phyloP scores from a whole-genome alignment of 768 basidiomycete species.

The Mycena haematopus region DNA sequence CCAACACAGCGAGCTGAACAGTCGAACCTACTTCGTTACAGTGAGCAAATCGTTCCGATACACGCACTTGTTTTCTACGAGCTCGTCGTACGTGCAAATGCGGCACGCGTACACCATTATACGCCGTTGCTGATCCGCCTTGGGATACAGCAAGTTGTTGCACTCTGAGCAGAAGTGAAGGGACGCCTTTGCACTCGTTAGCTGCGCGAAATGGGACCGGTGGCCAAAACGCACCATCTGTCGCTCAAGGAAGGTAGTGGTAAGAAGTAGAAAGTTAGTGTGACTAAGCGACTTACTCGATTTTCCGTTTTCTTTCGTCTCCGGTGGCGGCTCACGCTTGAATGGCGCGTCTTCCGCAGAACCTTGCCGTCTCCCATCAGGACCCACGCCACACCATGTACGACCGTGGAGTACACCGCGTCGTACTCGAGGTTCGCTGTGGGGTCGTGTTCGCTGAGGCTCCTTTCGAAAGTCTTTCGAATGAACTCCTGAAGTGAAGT shows the following conservation, averaged over 20 bases:
- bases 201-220: not conserved
- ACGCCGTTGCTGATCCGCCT: conserved; percentile 85
- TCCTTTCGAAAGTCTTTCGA: no score
- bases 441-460: no score
- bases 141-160: conserved; percentile 93
- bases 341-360: not conserved
- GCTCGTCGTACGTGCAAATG: conserved; percentile 88
- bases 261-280: not conserved
- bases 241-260: conserved; percentile 1
- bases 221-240: conserved; percentile 12
- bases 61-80: conserved; percentile 86
- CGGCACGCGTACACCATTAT: conserved; percentile 91
- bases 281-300: not conserved
- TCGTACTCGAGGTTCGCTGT: no score
- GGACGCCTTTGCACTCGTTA: conserved; percentile 59
- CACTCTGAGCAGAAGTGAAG: conserved; percentile 94
- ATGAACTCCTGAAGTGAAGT: no score
- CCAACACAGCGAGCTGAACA: not conserved
- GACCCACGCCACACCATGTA: no score
- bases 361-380: no score
- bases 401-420: no score
- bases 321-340: not conserved
- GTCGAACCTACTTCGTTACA: conserved; percentile 76
- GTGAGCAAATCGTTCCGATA: conserved; percentile 94
- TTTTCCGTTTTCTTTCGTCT: conserved; percentile 16